A percentile compares a stretch with the other conserved stretches of the same genome.
These are phyloP conservation scores for Candida jianshihensis DNA, from an alignment of 805 yeast species.

Conservation along the genomic window DNA sequence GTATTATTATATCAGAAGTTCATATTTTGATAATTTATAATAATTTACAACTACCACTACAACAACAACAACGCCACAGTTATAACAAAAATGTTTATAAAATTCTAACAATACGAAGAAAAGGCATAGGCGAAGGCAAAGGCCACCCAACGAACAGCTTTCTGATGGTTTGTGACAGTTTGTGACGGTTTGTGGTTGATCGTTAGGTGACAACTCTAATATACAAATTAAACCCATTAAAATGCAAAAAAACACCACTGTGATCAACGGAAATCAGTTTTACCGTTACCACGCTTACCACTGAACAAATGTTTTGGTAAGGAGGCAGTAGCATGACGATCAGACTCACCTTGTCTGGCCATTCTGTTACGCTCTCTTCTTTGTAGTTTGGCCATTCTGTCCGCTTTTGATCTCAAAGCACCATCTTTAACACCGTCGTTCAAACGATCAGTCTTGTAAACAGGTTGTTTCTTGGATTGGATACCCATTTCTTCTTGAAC, in stretches of 20 bases:
- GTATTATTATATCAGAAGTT: no score
- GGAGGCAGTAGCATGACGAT: slow-evolving; percentile 79
- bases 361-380: slow-evolving; percentile 90
- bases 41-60: no score
- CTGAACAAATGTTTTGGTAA: slow-evolving; percentile 91
- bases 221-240: not conserved
- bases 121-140: no score
- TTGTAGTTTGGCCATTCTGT: slow-evolving; percentile 78
- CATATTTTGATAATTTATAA: no score
- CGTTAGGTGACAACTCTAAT: no score
- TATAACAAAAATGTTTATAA: no score
- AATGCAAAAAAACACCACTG: not conserved
- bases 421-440: slow-evolving; percentile 84
- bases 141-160: no score
- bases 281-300: slow-evolving; percentile 96
- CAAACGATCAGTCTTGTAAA: slow-evolving; percentile 67
- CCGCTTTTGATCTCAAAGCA: slow-evolving; percentile 74
- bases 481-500: slow-evolving; percentile 18
- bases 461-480: slow-evolving; percentile 26
- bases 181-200: no score
- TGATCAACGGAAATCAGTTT: slow-evolving; percentile 77
- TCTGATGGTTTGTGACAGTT: no score
- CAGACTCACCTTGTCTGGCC: slow-evolving; percentile 95
- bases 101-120: no score
- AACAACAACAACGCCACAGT: no score